Evolutionary conservation across 2,329 filamentous ascomycete species (phyloP), one percentile per base, ranked within the genome.

Genomic region (Diaporthe citriasiana): DNA sequence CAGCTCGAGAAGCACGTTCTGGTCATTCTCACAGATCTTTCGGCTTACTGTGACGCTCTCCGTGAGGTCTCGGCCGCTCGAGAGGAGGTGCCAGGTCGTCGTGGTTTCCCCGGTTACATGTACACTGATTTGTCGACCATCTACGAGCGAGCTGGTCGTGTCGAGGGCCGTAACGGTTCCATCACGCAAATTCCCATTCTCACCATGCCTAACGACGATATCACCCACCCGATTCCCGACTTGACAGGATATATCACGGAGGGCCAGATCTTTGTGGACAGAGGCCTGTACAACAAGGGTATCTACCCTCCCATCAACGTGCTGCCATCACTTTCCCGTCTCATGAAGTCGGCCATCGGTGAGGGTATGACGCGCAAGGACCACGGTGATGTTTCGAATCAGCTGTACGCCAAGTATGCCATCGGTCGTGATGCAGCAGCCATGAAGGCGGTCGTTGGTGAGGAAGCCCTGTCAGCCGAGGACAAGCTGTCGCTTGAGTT

Each of bases 81-180:
- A 87, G 97, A 99, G 90, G 97, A 99, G 92, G 97, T 99, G 56
- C 97, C 97, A 53, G 97, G 97, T 89, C 96, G 97, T 85, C 96
- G 97, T 92, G 97, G 97, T 90, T 99, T 97, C 88, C 97, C 97
- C 71, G 97, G 97, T 94, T 99, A 99, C 90, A 99, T 99, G 97
- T 99, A 99, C 89, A 99, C 97, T 79, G 97, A 99, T 91, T 94
- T 99, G 92, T 98, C 97, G 75, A 99, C 97, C 82, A 98, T 99
- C 81, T 99, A 99, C 89, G 97, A 99, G 87, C 95, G 97, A 87
- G 97, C 97, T 79, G 97, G 97, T 82, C 97, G 97, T 93, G 97
- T 99, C 68, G 89, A 95, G 81, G 97, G 97, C 79, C 94, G 97
- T 80, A 98, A 98, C 81, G 97, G 97, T 75, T 99, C 97, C 80